Base-by-base conservation (phyloP, 2,329 filamentous ascomycete species). In the Talaromyces sp. region DNA sequence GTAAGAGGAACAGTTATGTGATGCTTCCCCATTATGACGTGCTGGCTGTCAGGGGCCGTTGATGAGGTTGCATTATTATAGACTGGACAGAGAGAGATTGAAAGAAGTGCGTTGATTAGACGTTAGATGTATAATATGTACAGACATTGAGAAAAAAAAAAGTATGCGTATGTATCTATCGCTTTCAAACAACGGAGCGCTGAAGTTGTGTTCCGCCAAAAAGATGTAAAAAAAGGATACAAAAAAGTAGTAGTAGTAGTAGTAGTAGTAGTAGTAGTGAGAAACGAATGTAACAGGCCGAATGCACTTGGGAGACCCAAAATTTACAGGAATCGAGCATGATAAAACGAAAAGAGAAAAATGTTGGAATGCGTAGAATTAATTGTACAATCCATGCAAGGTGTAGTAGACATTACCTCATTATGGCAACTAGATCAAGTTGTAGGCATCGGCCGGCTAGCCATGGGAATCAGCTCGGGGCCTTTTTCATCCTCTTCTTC, bases 401-500 rank as follows among this genome's bases (percentile, higher is more conserved):
- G 44, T 47, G 40, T 23, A 16, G 23, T 23, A 47, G 50, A 53
- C 50, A 53, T 53, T 53, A 53, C 50, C 50, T 53, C 50, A 53
- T 53, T 53, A 53, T 16, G 27, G 14, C 50, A n/a, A 53, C 50
- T n/a, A 8, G n/a, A 23, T 58, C 16, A 58, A 18, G 23, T 28
- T 27, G 34, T 55, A 28, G 61, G 61, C 57, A 60, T 63, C 33
- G 59, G 59, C 1, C 62, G 59, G 16, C 65, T 68, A 10, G 61
- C 63, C 71, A 72, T 72, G 8, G 70, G 69, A 52, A 73, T 63
- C 47, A 65, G 65, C 56, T 44, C 63, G 44, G 30, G 63, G 57
- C 3, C 66, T 62, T 82, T 76, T 53, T 79, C 73, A 12, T 51
- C 23, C 16, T 73, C 71, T 47, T 75, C 72, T 33, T 79, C 77